A percentile compares a stretch with the other conserved stretches of the same genome.
phyloP scores from a whole-genome alignment of 139 green algal species.

The Spirogloea muscicola region DNA sequence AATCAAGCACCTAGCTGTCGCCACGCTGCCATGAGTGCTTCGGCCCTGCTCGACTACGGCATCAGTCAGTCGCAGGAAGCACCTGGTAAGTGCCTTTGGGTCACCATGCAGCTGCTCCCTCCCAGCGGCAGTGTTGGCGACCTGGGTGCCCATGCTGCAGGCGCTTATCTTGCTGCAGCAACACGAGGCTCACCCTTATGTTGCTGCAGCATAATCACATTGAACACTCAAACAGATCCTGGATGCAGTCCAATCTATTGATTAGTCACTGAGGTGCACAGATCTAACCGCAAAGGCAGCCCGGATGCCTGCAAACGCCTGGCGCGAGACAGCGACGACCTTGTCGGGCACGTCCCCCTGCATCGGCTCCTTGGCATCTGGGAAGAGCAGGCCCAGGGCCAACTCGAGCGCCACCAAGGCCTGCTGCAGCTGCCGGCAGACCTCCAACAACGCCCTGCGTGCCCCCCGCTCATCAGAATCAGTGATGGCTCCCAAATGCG shows the following conservation, averaged over 20 bases:
- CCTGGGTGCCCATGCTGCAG: not conserved
- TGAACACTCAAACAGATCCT: not conserved
- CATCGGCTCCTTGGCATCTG: not conserved
- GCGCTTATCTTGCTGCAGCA: not conserved
- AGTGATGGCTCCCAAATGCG: too few species aligned
- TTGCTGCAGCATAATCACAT: not conserved
- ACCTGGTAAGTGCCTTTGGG: too few species aligned
- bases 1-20: too few species aligned
- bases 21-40: too few species aligned
- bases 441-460: not conserved
- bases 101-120: too few species aligned
- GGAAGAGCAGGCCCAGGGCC: not conserved
- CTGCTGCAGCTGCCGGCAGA: constrained; percentile 1
- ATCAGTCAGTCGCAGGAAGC: too few species aligned
- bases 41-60: too few species aligned
- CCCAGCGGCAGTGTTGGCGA: constrained; percentile 1
- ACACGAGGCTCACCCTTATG: not conserved
- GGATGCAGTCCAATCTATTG: not conserved
- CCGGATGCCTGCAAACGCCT: not conserved
- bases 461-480: not conserved
- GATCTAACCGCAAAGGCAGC: not conserved
- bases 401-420: not conserved
- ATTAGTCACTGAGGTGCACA: not conserved
- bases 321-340: not conserved
- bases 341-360: not conserved